These are phyloP conservation scores for Talaromyces sp. DNA, from an alignment of 2,329 filamentous ascomycete genomes.

Conservation along the genomic window DNA sequence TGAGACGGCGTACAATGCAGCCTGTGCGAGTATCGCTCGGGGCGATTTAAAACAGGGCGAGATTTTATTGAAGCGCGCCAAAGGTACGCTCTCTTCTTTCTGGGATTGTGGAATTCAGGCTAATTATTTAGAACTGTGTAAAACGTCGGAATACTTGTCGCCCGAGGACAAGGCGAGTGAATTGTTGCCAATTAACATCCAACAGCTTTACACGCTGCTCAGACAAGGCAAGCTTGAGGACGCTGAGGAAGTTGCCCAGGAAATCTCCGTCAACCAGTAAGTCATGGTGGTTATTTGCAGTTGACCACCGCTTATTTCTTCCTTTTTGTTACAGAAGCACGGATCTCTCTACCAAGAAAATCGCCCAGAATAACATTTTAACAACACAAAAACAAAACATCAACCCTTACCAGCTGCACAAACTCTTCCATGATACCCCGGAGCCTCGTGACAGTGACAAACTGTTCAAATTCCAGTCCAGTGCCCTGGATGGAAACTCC, in stretches of 20 bases:
- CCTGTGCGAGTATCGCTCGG: constrained; percentile 56
- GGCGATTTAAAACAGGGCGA: constrained; percentile 54
- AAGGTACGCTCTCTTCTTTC: constrained; percentile 31
- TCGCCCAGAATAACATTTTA: constrained; percentile 56
- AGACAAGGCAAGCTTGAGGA: constrained; percentile 51
- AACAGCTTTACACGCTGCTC: constrained; percentile 55
- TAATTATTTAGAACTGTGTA: constrained; percentile 47
- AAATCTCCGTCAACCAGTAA: constrained; percentile 48
- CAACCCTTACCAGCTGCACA: constrained; percentile 56
- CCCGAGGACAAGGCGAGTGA: constrained; percentile 56
- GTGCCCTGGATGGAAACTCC: constrained; percentile 48
- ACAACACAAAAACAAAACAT: constrained; percentile 39
- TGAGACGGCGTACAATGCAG: constrained; percentile 60
- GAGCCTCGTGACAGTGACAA: constrained; percentile 45
- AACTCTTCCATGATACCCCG: constrained; percentile 48
- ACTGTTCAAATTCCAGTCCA: constrained; percentile 54
- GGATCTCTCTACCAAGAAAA: constrained; percentile 53
- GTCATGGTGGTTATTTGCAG: constrained; percentile 12
- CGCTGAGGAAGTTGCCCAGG: constrained; percentile 46
- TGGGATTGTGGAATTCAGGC: not conserved
- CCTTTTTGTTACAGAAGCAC: constrained; percentile 38
- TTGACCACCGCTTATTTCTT: constrained; percentile 7
- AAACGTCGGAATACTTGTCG: constrained; percentile 52
- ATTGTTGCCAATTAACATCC: constrained; percentile 54
- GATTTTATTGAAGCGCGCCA: constrained; percentile 54